Evolutionary conservation across 2,329 filamentous ascomycete species (phyloP).

Genomic region (Phyllachora maydis): DNA sequence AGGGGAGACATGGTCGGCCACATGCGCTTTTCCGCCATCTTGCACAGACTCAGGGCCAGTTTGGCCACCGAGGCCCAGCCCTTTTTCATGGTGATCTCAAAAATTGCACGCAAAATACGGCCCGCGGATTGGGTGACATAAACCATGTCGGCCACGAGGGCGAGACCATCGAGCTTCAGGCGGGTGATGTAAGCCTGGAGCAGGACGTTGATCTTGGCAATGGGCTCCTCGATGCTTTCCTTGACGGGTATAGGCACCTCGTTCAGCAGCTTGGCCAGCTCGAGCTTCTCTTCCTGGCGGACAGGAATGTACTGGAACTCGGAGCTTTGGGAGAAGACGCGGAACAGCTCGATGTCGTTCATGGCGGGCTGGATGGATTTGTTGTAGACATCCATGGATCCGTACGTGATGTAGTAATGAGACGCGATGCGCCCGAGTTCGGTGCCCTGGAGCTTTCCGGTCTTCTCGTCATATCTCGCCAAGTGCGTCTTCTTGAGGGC

Average conservation of each 20-base stretch:
- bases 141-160: conserved; percentile 94
- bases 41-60: conserved; percentile 82
- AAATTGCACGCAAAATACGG: conserved; percentile 84
- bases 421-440: conserved; percentile 91
- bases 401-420: conserved; percentile 95
- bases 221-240: conserved; percentile 89
- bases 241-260: conserved; percentile 92
- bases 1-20: conserved; percentile 98
- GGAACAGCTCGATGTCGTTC: conserved; percentile 86
- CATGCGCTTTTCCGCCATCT: conserved; percentile 99
- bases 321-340: conserved; percentile 84
- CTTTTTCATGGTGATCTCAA: conserved; percentile 94
- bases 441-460: conserved; percentile 71
- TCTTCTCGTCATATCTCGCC: conserved; percentile 89
- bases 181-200: conserved; percentile 93
- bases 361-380: conserved; percentile 86
- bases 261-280: conserved; percentile 76
- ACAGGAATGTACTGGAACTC: conserved; percentile 99
- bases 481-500: conserved; percentile 75
- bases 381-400: conserved; percentile 94
- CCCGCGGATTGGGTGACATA: conserved; percentile 97
- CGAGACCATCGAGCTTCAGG: conserved; percentile 80
- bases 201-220: conserved; percentile 95
- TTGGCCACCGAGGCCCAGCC: conserved; percentile 90
- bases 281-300: conserved; percentile 90